phyloP scores from a whole-genome alignment of 805 yeast genomes.

The Candida ovalis region DNA sequence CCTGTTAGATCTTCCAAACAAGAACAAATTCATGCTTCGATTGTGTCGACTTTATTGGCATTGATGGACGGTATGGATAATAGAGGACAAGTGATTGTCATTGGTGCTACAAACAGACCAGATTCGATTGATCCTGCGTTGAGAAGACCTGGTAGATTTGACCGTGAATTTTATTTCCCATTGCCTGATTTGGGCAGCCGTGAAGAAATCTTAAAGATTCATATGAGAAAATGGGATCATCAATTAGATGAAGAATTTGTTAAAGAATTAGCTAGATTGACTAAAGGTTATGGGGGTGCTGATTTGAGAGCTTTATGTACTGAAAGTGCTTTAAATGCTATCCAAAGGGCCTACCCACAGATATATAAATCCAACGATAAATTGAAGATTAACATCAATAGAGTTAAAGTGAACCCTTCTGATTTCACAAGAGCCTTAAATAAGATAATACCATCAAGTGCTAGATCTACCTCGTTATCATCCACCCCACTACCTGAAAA shows the following conservation, averaged over 20 bases:
- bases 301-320: slow-evolving; percentile 92
- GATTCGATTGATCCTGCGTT: slow-evolving; percentile 98
- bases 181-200: slow-evolving; percentile 82
- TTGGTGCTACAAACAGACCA: slow-evolving; percentile 97
- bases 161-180: slow-evolving; percentile 94
- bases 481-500: slow-evolving; percentile 79
- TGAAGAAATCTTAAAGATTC: slow-evolving; percentile 73
- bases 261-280: slow-evolving; percentile 64
- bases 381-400: slow-evolving; percentile 63
- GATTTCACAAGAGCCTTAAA: slow-evolving; percentile 86
- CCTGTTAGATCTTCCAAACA: slow-evolving; percentile 97
- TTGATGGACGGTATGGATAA: slow-evolving; percentile 99
- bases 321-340: slow-evolving; percentile 89
- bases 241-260: slow-evolving; percentile 57
- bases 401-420: slow-evolving; percentile 68
- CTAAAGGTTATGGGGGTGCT: slow-evolving; percentile 98
- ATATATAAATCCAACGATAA: slow-evolving; percentile 76
- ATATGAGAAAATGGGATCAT: slow-evolving; percentile 87
- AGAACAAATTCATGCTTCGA: slow-evolving; percentile 97
- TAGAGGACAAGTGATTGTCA: slow-evolving; percentile 95
- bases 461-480: slow-evolving; percentile 67
- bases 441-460: slow-evolving; percentile 87
- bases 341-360: slow-evolving; percentile 91
- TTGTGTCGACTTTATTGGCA: slow-evolving; percentile 91
- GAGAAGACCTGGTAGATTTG: slow-evolving; percentile 95